A percentile compares a stretch with the other conserved stretches of the same genome.
These are phyloP conservation scores for Astrothelium macrocarpum DNA, from an alignment of 495 filamentous ascomycete species.

Conservation along the genomic window DNA sequence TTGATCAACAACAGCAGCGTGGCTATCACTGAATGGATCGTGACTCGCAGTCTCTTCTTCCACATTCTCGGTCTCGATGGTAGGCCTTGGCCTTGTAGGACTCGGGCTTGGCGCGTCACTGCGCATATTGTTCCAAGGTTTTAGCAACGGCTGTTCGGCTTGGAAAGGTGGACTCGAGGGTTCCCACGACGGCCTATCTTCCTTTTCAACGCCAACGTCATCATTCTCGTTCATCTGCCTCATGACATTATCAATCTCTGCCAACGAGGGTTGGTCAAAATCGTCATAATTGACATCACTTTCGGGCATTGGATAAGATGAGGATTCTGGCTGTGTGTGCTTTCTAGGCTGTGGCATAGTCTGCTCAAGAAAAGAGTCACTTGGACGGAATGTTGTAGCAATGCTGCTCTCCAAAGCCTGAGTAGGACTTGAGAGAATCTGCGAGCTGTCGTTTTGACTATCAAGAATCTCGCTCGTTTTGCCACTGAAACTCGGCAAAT, in stretches of 20 bases:
- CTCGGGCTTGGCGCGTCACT: constrained; percentile 72
- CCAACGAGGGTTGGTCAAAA: constrained; percentile 49
- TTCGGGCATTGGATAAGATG: neutral
- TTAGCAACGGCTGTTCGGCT: constrained; percentile 20
- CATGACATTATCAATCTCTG: constrained; percentile 82
- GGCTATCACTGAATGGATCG: constrained; percentile 39
- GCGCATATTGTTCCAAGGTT: constrained; percentile 19
- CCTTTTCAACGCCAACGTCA: constrained; percentile 58
- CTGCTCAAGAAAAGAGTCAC: constrained; percentile 25
- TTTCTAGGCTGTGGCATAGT: constrained; percentile 22
- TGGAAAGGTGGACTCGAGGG: constrained; percentile 26
- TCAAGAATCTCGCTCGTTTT: constrained; percentile 35
- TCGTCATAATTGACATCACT: constrained; percentile 21
- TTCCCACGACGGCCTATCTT: constrained; percentile 22
- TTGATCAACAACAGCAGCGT: constrained; percentile 39
- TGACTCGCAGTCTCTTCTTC: constrained; percentile 12
- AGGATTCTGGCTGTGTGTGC: constrained; percentile 22
- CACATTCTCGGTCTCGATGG: constrained; percentile 15
- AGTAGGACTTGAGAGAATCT: constrained; percentile 14
- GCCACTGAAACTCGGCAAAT: constrained; percentile 36
- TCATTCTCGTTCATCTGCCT: constrained; percentile 63
- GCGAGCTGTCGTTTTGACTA: constrained; percentile 23
- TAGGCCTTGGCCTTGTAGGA: constrained; percentile 40
- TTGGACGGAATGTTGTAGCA: constrained; percentile 28
- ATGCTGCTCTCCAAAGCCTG: constrained; percentile 23